These are phyloP conservation scores for Talaromyces sp. DNA, from an alignment of 2,329 filamentous ascomycete species.

Conservation along the genomic window DNA sequence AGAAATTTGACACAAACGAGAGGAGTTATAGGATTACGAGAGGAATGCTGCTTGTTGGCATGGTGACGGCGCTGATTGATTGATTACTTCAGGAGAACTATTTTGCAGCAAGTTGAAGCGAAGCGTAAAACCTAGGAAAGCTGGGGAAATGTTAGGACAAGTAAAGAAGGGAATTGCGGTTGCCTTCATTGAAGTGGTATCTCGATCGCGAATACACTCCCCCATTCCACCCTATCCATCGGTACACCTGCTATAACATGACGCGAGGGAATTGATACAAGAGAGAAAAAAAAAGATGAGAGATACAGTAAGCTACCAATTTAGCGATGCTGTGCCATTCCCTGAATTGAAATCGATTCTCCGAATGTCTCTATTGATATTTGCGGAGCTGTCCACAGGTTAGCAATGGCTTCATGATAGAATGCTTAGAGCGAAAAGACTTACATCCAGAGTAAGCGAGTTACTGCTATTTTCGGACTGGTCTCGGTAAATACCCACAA, in stretches of 20 bases:
- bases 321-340: neutral
- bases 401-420: neutral
- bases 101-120: constrained; percentile 1
- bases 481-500: constrained; percentile 94
- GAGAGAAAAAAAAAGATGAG: neutral
- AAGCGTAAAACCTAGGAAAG: neutral
- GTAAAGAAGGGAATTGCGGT: neutral
- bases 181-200: neutral
- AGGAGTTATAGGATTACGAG: neutral
- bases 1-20: neutral
- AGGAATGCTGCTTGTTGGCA: neutral
- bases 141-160: neutral
- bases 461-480: constrained; percentile 90
- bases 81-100: neutral
- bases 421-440: constrained; percentile 36
- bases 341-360: neutral
- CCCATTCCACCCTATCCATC: neutral
- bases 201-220: neutral
- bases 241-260: neutral
- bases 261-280: constrained; percentile 1
- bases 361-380: constrained; percentile 25
- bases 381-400: constrained; percentile 31
- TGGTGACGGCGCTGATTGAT: neutral
- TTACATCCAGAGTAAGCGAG: constrained; percentile 91
- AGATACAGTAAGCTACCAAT: neutral